Percentiles rank a stretch among this genome's conserved stretches.
Evolutionary conservation across 305 asterid species (phyloP).

Genomic region (Fraxinus greggii): DNA sequence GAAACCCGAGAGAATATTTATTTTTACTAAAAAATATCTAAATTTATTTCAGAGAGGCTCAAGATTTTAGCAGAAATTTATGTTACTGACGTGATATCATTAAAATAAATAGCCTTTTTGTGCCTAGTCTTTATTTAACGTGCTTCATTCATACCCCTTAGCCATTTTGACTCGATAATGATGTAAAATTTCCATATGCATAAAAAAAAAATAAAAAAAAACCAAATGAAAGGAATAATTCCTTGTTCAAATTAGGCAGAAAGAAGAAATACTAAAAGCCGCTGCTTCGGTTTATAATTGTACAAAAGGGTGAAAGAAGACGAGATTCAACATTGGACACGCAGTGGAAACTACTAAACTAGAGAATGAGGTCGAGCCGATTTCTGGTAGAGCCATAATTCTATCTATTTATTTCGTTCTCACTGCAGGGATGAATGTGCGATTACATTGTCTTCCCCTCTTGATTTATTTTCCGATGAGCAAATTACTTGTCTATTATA

Average conservation of each 20-base stretch:
- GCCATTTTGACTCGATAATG: neutral
- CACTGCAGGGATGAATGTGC: neutral
- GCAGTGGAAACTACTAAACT: neutral
- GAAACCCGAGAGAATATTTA: neutral
- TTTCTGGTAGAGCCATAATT: neutral
- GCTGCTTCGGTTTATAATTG: neutral
- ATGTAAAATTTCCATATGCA: neutral
- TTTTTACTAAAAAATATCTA: neutral
- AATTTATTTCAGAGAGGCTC: neutral
- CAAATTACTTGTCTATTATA: neutral
- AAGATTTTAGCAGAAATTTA: too few relatives aligned
- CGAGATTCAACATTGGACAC: neutral
- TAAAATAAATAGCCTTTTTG: neutral
- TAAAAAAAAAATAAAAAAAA: neutral
- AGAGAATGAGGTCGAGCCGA: neutral
- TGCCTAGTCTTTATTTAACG: neutral
- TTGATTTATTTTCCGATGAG: neutral
- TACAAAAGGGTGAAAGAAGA: neutral
- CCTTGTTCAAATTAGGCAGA: neutral
- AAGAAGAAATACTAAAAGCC: neutral
- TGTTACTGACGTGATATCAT: neutral
- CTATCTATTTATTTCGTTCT: neutral
- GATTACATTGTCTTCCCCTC: neutral
- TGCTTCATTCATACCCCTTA: neutral
- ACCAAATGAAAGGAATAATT: neutral